phyloP scores from a whole-genome alignment of 257 asterid species.

The Nicotiana benthamiana region DNA sequence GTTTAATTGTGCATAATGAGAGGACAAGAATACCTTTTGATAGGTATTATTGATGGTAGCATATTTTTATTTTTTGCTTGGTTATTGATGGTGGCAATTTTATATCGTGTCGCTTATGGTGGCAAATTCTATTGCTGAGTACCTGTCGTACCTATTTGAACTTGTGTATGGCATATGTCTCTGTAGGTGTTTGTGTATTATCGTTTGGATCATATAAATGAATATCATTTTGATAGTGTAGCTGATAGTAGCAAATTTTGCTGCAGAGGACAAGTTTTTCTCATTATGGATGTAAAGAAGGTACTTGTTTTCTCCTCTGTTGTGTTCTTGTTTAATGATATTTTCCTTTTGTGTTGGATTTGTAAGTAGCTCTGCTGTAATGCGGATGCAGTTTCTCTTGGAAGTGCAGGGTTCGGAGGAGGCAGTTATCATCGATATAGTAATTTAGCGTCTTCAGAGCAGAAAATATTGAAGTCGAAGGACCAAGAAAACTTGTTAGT shows the following conservation, averaged over 20 bases:
- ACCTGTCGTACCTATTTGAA: background rate
- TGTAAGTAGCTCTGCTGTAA: background rate
- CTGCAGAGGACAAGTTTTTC: constrained; percentile 33
- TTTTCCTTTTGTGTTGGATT: background rate
- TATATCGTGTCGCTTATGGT: background rate
- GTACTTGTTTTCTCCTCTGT: constrained; percentile 13
- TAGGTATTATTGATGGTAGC: background rate
- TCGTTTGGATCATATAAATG: constrained; percentile 1
- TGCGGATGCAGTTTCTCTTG: background rate
- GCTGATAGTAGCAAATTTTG: constrained; percentile 8
- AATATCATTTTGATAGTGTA: background rate
- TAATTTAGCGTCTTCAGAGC: constrained; percentile 28
- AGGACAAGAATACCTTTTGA: background rate
- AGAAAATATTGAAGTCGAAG: constrained; percentile 30
- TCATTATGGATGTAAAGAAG: constrained; percentile 35
- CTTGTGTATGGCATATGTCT: background rate
- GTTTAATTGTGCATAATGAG: background rate
- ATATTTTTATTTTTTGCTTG: background rate
- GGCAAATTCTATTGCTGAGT: background rate
- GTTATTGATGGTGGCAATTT: background rate
- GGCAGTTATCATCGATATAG: constrained; percentile 26
- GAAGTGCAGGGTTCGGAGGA: constrained; percentile 17
- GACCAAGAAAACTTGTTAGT: constrained; percentile 26
- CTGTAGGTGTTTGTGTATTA: constrained; percentile 3
- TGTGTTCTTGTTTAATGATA: background rate